These are phyloP conservation scores for Ramularia collo-cygni DNA, from an alignment of 2,329 filamentous ascomycete genomes.

Conservation along the genomic window DNA sequence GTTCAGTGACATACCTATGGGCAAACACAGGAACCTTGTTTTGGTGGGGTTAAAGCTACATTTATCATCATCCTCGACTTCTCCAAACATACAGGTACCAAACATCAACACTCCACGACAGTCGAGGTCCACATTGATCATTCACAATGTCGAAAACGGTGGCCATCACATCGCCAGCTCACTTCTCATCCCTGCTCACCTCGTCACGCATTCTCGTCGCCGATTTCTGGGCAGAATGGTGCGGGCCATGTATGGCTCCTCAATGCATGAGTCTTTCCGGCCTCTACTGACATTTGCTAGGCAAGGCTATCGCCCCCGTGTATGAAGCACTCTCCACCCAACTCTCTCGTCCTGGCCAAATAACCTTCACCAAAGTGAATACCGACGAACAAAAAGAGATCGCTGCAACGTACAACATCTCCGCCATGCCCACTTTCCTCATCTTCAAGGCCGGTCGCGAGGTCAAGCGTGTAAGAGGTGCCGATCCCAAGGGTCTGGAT, in stretches of 20 bases:
- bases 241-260: slow-evolving; percentile 76
- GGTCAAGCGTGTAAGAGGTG: slow-evolving; percentile 47
- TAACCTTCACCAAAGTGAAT: slow-evolving; percentile 85
- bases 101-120: slow-evolving; percentile 3
- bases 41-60: too few relatives aligned
- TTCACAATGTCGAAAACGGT: slow-evolving; percentile 38
- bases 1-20: not conserved
- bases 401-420: slow-evolving; percentile 64
- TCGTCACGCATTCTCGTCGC: slow-evolving; percentile 74
- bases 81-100: slow-evolving; percentile 2
- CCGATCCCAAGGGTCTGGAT: slow-evolving; percentile 64
- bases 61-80: too few relatives aligned
- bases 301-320: slow-evolving; percentile 71
- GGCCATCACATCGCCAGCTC: slow-evolving; percentile 39
- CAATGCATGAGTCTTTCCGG: too few relatives aligned
- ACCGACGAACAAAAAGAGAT: slow-evolving; percentile 70
- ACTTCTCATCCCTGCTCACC: slow-evolving; percentile 62
- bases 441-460: slow-evolving; percentile 46
- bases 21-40: too few relatives aligned
- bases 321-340: slow-evolving; percentile 70
- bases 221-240: slow-evolving; percentile 89
- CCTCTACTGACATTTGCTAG: too few relatives aligned
- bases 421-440: slow-evolving; percentile 84
- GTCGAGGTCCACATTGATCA: slow-evolving; percentile 3
- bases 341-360: slow-evolving; percentile 62